phyloP scores from a whole-genome alignment of 352 stramenopile genomes.

The Pilasporangium apinafurcum region DNA sequence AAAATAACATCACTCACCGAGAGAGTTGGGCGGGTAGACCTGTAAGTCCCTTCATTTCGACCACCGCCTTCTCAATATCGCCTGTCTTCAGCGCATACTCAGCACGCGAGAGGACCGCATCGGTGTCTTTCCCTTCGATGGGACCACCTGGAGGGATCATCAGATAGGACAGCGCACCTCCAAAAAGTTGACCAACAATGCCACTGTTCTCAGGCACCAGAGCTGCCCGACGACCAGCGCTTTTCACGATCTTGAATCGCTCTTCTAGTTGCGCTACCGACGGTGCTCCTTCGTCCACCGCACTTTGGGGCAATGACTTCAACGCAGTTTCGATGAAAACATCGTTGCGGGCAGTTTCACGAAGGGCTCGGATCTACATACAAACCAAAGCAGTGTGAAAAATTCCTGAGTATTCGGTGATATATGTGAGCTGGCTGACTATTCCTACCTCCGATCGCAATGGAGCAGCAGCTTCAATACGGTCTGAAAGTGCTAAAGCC shows the following conservation, averaged over 20 bases:
- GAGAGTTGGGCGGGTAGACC: constrained; percentile 63
- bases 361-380: constrained; percentile 49
- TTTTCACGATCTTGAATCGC: constrained; percentile 77
- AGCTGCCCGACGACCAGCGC: constrained; percentile 53
- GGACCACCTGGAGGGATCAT: constrained; percentile 74
- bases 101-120: constrained; percentile 72
- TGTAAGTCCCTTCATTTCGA: constrained; percentile 61
- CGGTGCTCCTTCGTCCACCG: constrained; percentile 59
- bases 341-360: constrained; percentile 65
- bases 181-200: constrained; percentile 69
- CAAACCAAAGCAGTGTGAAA: not conserved
- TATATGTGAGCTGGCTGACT: too few relatives aligned
- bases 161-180: constrained; percentile 55
- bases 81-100: constrained; percentile 80
- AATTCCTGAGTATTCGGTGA: not conserved
- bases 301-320: constrained; percentile 48
- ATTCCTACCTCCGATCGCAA: constrained; percentile 49
- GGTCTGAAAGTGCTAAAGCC: constrained; percentile 67
- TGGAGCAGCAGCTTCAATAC: constrained; percentile 67
- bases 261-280: constrained; percentile 78
- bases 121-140: constrained; percentile 63
- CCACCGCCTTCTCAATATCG: constrained; percentile 66
- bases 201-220: constrained; percentile 66
- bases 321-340: constrained; percentile 64
- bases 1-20: constrained; percentile 20